Conservation (phyloP, 1,284 basidiomycete species). For the Ganoderma lingzhi region DNA sequence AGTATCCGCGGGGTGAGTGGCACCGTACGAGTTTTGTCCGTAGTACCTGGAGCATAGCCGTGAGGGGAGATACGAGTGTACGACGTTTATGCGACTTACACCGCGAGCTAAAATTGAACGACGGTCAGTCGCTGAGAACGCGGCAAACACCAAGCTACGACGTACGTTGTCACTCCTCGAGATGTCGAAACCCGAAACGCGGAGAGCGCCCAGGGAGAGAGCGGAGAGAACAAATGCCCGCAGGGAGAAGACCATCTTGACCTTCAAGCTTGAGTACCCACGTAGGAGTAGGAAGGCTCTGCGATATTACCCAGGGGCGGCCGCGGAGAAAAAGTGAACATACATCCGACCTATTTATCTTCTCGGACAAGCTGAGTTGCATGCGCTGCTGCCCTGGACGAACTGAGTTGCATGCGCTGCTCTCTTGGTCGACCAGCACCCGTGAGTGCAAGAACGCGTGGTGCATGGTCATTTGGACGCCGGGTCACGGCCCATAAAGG, state of each 20-base stretch:
- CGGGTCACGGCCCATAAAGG: neutral
- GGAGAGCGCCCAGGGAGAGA: constrained; percentile 25
- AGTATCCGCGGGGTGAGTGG: constrained; percentile 49
- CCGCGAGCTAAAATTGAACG: neutral
- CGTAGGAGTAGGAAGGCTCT: neutral
- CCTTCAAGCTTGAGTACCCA: neutral
- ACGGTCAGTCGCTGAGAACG: neutral
- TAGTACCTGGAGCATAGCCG: constrained; percentile 41
- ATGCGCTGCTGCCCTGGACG: neutral
- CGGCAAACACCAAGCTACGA: neutral
- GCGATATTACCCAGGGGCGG: neutral
- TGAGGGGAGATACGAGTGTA: constrained; percentile 2
- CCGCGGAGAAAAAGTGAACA: too few relatives aligned
- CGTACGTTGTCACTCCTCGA: constrained; percentile 40
- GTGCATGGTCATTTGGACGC: neutral
- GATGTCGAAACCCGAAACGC: constrained; percentile 35
- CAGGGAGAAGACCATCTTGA: constrained; percentile 27
- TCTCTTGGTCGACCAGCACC: neutral
- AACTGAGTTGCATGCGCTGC: neutral
- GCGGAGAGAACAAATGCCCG: constrained; percentile 25
- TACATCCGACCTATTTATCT: neutral
- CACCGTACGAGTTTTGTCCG: constrained; percentile 67
- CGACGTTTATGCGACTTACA: neutral
- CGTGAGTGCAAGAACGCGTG: neutral
- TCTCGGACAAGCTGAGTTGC: neutral